phyloP scores from a whole-genome alignment of 192 early-diverging fungal genomes.

The Entophlyctis luteolus region DNA sequence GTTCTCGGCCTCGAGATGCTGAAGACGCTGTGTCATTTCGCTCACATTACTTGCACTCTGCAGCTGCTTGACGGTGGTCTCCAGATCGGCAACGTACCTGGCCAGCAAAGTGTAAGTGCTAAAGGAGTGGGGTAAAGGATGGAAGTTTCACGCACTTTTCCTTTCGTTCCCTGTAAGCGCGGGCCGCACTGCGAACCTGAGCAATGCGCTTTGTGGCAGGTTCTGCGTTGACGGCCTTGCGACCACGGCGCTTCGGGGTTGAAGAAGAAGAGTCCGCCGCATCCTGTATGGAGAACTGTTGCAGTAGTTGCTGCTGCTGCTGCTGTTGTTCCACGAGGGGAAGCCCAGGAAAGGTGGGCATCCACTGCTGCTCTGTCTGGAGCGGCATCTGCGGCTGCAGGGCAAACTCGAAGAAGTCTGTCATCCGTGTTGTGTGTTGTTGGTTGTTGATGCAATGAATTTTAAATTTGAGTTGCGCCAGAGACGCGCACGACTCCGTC shows the following conservation, averaged over 20 bases:
- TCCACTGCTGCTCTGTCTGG: not conserved
- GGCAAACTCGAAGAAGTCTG: not conserved
- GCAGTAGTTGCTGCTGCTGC: too few relatives aligned
- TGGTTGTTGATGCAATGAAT: not conserved
- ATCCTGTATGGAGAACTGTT: too few relatives aligned
- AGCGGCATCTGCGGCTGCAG: not conserved
- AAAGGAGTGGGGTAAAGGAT: not conserved
- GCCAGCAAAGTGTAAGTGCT: not conserved
- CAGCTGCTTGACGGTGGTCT: constrained; percentile 7
- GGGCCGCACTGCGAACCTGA: not conserved
- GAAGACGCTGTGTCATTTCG: not conserved
- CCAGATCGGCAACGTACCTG: constrained; percentile 17
- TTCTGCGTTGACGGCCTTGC: not conserved
- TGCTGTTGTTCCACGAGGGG: not conserved
- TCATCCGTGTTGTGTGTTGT: not conserved
- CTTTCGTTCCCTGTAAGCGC: constrained; percentile 16
- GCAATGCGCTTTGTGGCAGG: constrained; percentile 11
- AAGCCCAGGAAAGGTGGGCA: not conserved
- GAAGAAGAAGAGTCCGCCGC: too few relatives aligned
- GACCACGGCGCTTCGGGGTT: not conserved
- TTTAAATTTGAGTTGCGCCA: not conserved
- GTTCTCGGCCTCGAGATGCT: constrained; percentile 7
- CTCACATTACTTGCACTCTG: not conserved
- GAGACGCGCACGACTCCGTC: not conserved
- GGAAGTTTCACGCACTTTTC: not conserved